Conservation (phyloP, 129 eudicot species). For the Lonicera japonica region DNA sequence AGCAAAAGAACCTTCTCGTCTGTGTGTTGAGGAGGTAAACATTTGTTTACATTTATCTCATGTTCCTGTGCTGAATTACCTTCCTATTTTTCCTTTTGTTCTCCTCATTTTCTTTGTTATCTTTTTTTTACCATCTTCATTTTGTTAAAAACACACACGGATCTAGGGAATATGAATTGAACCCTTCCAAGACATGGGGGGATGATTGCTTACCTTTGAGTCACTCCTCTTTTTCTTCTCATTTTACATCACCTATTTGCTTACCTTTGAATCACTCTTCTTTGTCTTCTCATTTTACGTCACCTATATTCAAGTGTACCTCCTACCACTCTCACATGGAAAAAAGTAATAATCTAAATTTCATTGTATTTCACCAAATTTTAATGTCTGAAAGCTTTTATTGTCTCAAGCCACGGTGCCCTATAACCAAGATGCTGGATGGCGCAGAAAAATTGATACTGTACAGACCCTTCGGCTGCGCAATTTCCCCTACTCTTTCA, state of each 20-base stretch:
- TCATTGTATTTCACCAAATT: too few species aligned
- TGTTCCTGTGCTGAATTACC: neutral
- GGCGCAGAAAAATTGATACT: neutral
- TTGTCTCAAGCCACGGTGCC: neutral
- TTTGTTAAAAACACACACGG: too few species aligned
- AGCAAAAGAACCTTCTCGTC: constrained; percentile 97
- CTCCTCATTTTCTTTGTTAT: neutral
- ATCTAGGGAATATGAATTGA: too few species aligned
- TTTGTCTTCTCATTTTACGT: neutral
- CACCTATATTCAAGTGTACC: neutral
- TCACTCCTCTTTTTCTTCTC: neutral
- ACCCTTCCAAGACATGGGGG: too few species aligned
- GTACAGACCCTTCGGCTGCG: neutral
- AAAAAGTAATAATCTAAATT: too few species aligned
- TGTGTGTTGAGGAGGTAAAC: constrained; percentile 98
- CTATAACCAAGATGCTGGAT: too few species aligned
- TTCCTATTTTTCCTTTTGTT: neutral
- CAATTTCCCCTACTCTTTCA: neutral
- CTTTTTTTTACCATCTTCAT: too few species aligned
- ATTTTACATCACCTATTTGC: neutral
- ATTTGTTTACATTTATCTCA: neutral
- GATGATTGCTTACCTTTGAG: too few species aligned
- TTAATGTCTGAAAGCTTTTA: neutral
- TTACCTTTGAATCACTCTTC: too few species aligned
- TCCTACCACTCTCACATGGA: neutral